Conservation (phyloP, 2,329 filamentous ascomycete species). For the Scedosporium minutisporum region DNA sequence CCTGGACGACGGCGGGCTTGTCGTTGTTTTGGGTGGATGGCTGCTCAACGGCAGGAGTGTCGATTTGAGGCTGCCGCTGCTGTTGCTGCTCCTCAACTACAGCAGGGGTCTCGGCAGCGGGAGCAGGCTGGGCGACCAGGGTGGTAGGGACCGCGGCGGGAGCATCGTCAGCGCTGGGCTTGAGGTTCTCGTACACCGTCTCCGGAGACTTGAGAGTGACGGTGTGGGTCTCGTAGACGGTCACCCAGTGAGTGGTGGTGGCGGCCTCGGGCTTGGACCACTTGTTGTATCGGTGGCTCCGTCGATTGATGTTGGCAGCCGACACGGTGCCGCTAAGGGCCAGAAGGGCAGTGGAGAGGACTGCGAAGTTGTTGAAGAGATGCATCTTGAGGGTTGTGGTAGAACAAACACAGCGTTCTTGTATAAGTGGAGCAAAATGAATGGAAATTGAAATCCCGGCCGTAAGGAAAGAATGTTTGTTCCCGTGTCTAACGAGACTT, state of each 20-base stretch:
- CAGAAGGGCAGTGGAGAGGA: conserved; percentile 23
- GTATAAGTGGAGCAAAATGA: neutral
- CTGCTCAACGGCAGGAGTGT: conserved; percentile 13
- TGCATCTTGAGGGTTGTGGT: conserved; percentile 1
- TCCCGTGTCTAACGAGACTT: neutral
- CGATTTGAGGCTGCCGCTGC: neutral
- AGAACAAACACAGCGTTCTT: too few relatives aligned
- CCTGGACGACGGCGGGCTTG: neutral
- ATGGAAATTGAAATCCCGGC: neutral
- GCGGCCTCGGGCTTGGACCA: conserved; percentile 14
- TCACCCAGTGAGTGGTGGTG: conserved; percentile 28
- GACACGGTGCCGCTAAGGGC: conserved; percentile 32
- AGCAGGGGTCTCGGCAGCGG: conserved; percentile 16
- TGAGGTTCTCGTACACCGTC: conserved; percentile 5
- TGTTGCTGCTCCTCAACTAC: conserved; percentile 3
- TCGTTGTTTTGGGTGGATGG: neutral
- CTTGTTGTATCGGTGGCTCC: conserved; percentile 24
- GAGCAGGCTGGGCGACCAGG: conserved; percentile 14
- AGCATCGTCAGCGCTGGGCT: neutral
- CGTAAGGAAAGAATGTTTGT: neutral
- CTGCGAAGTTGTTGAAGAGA: neutral
- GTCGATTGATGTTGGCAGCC: conserved; percentile 32
- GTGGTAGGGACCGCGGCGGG: conserved; percentile 11
- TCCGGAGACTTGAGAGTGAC: conserved; percentile 19
- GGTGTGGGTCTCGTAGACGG: conserved; percentile 28